phyloP scores from a whole-genome alignment of 2,329 filamentous ascomycete species.

The Talaromyces sp. region DNA sequence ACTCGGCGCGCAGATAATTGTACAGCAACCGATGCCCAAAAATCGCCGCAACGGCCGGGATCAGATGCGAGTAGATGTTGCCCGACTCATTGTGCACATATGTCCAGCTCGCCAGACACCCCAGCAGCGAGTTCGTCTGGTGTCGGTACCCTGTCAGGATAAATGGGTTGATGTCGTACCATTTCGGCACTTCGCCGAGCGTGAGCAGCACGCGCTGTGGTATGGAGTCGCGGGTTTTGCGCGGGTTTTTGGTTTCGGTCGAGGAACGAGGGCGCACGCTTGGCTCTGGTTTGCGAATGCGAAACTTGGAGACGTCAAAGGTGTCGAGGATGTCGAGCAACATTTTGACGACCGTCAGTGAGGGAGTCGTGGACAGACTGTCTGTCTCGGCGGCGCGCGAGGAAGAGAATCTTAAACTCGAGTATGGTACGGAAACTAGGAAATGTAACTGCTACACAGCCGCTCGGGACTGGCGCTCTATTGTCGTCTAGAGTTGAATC shows the following conservation, averaged over 20 bases:
- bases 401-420: not conserved
- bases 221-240: not conserved
- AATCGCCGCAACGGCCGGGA: conserved; percentile 32
- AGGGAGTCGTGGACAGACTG: no score
- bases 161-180: conserved; percentile 40
- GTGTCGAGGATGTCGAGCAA: not conserved
- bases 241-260: not conserved
- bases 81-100: conserved; percentile 42
- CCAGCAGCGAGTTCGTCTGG: conserved; percentile 29
- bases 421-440: not conserved
- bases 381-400: no score
- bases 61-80: conserved; percentile 43
- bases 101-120: conserved; percentile 36
- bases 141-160: conserved; percentile 42
- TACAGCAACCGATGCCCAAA: conserved; percentile 6
- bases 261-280: not conserved
- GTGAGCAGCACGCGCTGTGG: not conserved
- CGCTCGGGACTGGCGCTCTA: not conserved
- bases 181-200: conserved; percentile 23
- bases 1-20: conserved; percentile 7
- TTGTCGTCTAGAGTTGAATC: not conserved
- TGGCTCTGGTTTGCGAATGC: not conserved
- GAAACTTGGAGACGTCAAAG: not conserved
- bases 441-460: not conserved
- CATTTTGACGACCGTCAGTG: not conserved